phyloP scores from a whole-genome alignment of 2,329 filamentous ascomycete genomes.

The Aspergillus sojae region DNA sequence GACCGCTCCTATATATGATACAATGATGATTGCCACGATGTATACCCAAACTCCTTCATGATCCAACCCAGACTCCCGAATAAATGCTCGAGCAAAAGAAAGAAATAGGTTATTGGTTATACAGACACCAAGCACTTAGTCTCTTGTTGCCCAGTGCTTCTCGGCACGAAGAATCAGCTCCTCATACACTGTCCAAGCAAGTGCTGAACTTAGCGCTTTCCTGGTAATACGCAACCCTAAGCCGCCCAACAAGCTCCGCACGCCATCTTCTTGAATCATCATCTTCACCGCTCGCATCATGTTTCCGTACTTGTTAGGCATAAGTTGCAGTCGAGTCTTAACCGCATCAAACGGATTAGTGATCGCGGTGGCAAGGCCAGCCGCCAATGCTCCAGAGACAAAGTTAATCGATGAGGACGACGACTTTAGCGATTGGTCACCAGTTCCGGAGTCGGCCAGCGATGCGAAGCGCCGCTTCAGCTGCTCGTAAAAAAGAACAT shows the following conservation, averaged over 20 bases:
- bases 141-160: conserved; percentile 39
- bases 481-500: conserved; percentile 88
- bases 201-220: conserved; percentile 89
- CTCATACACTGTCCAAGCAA: conserved; percentile 97
- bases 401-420: conserved; percentile 72
- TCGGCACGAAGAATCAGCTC: conserved; percentile 80
- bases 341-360: conserved; percentile 97
- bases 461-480: conserved; percentile 39
- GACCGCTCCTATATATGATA: conserved; percentile 24
- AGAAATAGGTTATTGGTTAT: conserved; percentile 4
- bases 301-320: conserved; percentile 80
- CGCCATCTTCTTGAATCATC: conserved; percentile 82
- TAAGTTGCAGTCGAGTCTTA: conserved; percentile 91
- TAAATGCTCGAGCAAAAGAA: neutral
- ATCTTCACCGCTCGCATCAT: conserved; percentile 73
- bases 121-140: conserved; percentile 27
- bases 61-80: neutral
- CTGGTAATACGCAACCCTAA: conserved; percentile 82
- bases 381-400: conserved; percentile 76
- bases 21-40: conserved; percentile 15
- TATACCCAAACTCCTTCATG: conserved; percentile 6
- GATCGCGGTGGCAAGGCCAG: conserved; percentile 78
- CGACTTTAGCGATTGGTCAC: conserved; percentile 22
- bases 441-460: conserved; percentile 22
- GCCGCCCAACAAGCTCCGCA: conserved; percentile 81